phyloP scores from a whole-genome alignment of 2,329 filamentous ascomycete species.

The Pseudogymnoascus sp. region DNA sequence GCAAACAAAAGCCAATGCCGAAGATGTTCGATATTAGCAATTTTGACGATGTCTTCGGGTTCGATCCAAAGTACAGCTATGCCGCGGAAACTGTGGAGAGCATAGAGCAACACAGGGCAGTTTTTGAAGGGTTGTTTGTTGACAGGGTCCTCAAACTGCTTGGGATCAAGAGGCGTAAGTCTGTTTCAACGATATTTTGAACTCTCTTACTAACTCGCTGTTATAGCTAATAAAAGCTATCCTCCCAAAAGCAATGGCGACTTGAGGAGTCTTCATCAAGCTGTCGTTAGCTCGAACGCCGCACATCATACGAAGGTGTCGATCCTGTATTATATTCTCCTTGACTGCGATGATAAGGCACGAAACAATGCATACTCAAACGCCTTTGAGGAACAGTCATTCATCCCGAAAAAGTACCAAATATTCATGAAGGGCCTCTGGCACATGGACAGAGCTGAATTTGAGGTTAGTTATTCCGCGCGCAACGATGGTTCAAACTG shows the following conservation, averaged over 20 bases:
- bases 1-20: conserved; percentile 7
- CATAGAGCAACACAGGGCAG: conserved; percentile 59
- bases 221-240: conserved; percentile 53
- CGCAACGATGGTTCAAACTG: conserved; percentile 15
- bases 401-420: conserved; percentile 67
- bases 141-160: conserved; percentile 66
- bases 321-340: conserved; percentile 73
- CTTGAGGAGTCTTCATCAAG: conserved; percentile 60
- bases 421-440: conserved; percentile 77
- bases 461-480: conserved; percentile 39
- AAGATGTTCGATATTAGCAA: conserved; percentile 56
- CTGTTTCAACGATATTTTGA: conserved; percentile 8
- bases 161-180: conserved; percentile 58
- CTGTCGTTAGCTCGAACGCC: conserved; percentile 56
- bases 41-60: conserved; percentile 60
- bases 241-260: conserved; percentile 63
- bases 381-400: conserved; percentile 51
- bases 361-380: conserved; percentile 42
- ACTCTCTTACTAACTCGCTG: neutral
- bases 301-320: conserved; percentile 72
- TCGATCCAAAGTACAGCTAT: conserved; percentile 52
- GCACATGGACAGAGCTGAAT: conserved; percentile 66
- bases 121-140: conserved; percentile 67
- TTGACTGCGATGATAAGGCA: conserved; percentile 55
- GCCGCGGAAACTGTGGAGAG: conserved; percentile 51